Conservation (phyloP, 2,329 filamentous ascomycete species). For the Pyrenochaeta sp. region DNA sequence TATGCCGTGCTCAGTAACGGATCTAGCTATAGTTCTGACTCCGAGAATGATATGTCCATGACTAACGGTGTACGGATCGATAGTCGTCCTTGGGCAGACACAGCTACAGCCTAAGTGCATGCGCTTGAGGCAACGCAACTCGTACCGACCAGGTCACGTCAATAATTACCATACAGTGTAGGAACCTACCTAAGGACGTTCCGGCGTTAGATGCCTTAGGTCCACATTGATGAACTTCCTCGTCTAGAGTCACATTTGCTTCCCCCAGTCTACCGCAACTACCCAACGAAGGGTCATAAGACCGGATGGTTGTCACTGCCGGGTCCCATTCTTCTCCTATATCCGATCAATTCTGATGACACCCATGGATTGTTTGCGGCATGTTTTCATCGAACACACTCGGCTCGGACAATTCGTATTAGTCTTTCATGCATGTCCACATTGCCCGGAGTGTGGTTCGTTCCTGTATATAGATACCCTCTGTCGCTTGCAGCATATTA, state of each 20-base stretch:
- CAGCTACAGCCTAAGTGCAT: slow-evolving; percentile 24
- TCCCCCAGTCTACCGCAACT: no score
- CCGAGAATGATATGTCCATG: slow-evolving; percentile 33
- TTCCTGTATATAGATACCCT: slow-evolving; percentile 23
- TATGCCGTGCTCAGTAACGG: slow-evolving; percentile 42
- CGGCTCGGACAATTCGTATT: neutral
- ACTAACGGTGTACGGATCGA: slow-evolving; percentile 29
- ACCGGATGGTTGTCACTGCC: no score
- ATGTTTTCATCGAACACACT: neutral
- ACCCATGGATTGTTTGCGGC: neutral
- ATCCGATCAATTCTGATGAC: no score
- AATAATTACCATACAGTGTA: no score
- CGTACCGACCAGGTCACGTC: neutral
- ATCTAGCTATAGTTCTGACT: slow-evolving; percentile 35
- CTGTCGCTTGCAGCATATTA: neutral
- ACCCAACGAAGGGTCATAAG: no score
- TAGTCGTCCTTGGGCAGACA: slow-evolving; percentile 28
- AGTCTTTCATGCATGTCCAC: neutral
- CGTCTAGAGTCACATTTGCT: no score
- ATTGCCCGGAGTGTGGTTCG: slow-evolving; percentile 5
- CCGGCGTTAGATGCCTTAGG: no score
- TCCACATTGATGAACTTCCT: no score
- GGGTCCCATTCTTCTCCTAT: no score
- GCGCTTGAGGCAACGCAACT: neutral
- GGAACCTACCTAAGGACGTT: no score